Conservation (phyloP, 495 filamentous ascomycete species). For the Bathelium albidoporum region DNA sequence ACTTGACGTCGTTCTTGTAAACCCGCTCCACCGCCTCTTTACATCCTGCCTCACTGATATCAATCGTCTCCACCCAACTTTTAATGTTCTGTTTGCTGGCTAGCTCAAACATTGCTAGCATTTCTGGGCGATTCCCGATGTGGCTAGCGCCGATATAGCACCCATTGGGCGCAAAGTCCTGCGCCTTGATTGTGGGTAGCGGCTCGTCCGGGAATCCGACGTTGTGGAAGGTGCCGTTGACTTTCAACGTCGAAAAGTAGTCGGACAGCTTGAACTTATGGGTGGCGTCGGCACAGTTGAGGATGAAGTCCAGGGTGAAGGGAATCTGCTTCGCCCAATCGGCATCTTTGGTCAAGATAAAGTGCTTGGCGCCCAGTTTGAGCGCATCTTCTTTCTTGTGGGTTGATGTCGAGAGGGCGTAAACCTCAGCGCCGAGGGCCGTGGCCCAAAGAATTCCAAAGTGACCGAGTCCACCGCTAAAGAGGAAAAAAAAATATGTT, state of each 20-base stretch:
- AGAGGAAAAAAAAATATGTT: constrained; percentile 2
- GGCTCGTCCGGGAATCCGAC: constrained; percentile 77
- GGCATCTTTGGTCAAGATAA: constrained; percentile 31
- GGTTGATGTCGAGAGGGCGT: constrained; percentile 35
- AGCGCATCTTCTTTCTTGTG: constrained; percentile 34
- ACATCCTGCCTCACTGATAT: constrained; percentile 59
- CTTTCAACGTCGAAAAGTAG: constrained; percentile 70
- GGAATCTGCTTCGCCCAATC: constrained; percentile 34
- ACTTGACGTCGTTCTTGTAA: constrained; percentile 56
- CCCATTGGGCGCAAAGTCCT: constrained; percentile 66
- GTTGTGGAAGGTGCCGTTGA: constrained; percentile 73
- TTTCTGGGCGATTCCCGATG: constrained; percentile 70
- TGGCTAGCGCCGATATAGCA: constrained; percentile 73
- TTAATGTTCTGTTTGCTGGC: constrained; percentile 72
- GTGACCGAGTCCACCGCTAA: constrained; percentile 36
- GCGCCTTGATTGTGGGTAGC: constrained; percentile 62
- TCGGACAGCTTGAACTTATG: constrained; percentile 55
- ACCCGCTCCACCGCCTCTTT: constrained; percentile 57
- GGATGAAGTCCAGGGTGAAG: constrained; percentile 63
- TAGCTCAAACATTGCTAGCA: constrained; percentile 71
- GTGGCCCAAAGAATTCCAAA: constrained; percentile 33
- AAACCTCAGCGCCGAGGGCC: constrained; percentile 36
- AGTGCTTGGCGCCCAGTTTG: constrained; percentile 34
- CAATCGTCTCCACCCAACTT: constrained; percentile 70
- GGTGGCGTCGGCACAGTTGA: constrained; percentile 63